Base-by-base conservation (phyloP, 1,284 basidiomycete genomes). In the Quambalaria eucalypti region DNA sequence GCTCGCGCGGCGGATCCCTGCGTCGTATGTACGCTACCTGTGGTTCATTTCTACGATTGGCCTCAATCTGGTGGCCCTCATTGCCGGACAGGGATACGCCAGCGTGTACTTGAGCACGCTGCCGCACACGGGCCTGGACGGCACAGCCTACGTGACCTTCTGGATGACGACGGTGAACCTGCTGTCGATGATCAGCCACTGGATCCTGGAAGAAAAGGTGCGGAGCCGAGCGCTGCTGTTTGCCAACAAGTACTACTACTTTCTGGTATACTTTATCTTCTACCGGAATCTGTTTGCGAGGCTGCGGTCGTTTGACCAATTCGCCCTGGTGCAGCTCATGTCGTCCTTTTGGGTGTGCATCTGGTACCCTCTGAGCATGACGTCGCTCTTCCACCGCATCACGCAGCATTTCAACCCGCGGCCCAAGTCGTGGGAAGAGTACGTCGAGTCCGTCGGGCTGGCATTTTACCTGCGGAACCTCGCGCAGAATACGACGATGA, bases 71-170 rank as follows among this genome's bases (percentile, higher is more conserved):
- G 76, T 81, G 52, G 78, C 80, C 0, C 71, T 82, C 8, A 74
- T 82, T n/a, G 78, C 78, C n/a, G 81, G 81, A 4, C 81, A 82
- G 70, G 80, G 78, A 55, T 82, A 81, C 59, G 80, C 81, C 1
- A 79, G 78, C 46, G 71, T 82, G 19, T 82, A 79, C 62, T 73
- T 82, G 3, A 77, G 76, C 8, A 82, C 81, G 0, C 64, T 82
- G 3, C 81, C 81, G 23, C 81, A 82, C 62, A 79, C 78, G 0
- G 79, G 78, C 4, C 59, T 81, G 4, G 81, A 82, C 55, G 81
- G 81, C 1, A 78, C 80, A 29, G 78, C 80, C 3, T 82, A 82
- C 71, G 81, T 82, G 4, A 80, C 78, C 62, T 80, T 79, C 12
- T 81, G 80, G 80, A 77, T 79, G 23, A 73, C 78, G 26, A 81